Conservation (phyloP, 2,329 filamentous ascomycete genomes). For the Pseudogymnoascus sp. region DNA sequence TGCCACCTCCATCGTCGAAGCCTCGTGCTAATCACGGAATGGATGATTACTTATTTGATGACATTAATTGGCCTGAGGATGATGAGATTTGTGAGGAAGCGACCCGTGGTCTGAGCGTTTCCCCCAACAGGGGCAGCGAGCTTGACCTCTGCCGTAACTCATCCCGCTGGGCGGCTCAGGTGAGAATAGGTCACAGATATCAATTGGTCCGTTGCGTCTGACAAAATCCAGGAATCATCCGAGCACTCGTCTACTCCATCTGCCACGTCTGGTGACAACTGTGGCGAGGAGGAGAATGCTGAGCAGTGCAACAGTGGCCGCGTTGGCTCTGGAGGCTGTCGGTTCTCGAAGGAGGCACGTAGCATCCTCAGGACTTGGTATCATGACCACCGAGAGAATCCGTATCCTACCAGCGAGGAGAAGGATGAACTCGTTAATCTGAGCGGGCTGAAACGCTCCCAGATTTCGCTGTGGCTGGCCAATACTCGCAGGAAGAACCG, state of each 20-base stretch:
- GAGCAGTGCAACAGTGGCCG: neutral
- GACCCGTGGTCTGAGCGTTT: neutral
- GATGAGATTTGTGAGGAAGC: neutral
- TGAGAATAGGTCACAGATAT: neutral
- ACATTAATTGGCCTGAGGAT: conserved; percentile 11
- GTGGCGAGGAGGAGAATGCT: neutral
- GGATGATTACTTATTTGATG: conserved; percentile 9
- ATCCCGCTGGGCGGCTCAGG: neutral
- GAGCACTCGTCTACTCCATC: neutral
- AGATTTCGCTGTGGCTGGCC: conserved; percentile 12
- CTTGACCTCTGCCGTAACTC: neutral
- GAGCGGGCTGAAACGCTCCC: conserved; percentile 11
- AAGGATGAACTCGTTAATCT: conserved; percentile 7
- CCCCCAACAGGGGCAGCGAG: neutral
- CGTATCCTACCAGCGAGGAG: conserved; percentile 10
- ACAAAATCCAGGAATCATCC: neutral
- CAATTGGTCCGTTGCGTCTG: neutral
- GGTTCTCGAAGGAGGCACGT: conserved; percentile 12
- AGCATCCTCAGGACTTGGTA: conserved; percentile 13
- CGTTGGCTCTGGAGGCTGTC: conserved; percentile 1
- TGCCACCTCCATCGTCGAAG: neutral
- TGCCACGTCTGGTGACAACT: conserved; percentile 5
- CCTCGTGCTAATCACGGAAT: neutral
- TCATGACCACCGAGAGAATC: conserved; percentile 10
- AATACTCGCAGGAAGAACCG: conserved; percentile 12